Conservation (phyloP, 495 filamentous ascomycete genomes). For the Acidiella bohemica region DNA sequence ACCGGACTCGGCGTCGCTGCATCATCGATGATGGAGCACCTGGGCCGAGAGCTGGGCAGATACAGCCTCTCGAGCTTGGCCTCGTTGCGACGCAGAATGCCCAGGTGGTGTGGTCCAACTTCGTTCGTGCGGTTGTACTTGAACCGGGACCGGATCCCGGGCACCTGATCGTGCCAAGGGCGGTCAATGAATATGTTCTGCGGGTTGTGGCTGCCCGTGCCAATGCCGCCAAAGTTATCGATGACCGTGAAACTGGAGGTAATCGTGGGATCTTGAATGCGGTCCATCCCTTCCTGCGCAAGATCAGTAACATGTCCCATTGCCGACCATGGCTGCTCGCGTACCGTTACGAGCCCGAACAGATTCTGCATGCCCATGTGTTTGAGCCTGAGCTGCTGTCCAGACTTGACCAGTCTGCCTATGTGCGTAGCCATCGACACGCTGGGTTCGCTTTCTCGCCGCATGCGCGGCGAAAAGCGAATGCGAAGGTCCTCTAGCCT, state of each 20-base stretch:
- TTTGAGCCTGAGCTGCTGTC: conserved; percentile 34
- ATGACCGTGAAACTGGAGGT: conserved; percentile 35
- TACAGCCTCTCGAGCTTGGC: conserved; percentile 23
- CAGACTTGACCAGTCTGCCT: conserved; percentile 36
- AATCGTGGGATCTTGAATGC: not conserved
- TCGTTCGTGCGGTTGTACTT: conserved; percentile 18
- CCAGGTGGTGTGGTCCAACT: conserved; percentile 11
- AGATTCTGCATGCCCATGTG: conserved; percentile 44
- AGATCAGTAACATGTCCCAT: conserved; percentile 28
- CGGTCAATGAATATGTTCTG: conserved; percentile 44
- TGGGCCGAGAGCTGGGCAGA: conserved; percentile 12
- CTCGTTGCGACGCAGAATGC: conserved; percentile 12
- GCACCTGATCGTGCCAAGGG: conserved; percentile 32
- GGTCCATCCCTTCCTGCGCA: not conserved
- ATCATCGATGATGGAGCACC: not conserved
- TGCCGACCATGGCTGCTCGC: conserved; percentile 33
- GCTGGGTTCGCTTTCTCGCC: conserved; percentile 43
- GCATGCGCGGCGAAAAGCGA: conserved; percentile 52
- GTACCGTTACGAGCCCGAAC: conserved; percentile 39
- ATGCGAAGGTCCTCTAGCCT: conserved; percentile 42
- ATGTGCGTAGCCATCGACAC: conserved; percentile 43
- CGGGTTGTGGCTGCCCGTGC: conserved; percentile 17
- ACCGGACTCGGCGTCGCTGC: not conserved
- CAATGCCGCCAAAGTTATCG: conserved; percentile 33
- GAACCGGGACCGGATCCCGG: conserved; percentile 32